Evolutionary conservation across 345 rosid species (phyloP).

Genomic region (Stellera chamaejasme): DNA sequence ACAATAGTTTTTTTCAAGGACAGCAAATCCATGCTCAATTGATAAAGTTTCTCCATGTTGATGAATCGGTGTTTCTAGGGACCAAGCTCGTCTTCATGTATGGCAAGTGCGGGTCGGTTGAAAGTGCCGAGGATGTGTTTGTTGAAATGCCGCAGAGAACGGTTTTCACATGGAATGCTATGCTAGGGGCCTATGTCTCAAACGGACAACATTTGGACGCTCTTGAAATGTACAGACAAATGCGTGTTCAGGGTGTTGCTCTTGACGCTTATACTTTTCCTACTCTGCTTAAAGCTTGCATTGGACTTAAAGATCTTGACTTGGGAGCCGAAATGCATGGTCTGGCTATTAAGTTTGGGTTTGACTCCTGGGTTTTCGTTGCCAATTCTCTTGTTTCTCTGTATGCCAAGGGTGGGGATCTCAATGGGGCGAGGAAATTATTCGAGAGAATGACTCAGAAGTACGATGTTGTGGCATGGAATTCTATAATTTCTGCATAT

Average conservation of each 20-base stretch:
- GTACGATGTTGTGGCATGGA: constrained; percentile 67
- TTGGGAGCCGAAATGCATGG: constrained; percentile 59
- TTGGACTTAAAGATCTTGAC: constrained; percentile 25
- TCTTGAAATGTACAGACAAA: constrained; percentile 36
- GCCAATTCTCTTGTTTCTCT: constrained; percentile 65
- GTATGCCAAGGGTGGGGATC: constrained; percentile 72
- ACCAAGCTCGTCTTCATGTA: constrained; percentile 75
- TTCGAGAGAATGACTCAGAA: constrained; percentile 38
- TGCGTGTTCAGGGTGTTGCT: constrained; percentile 41
- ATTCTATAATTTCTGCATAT: constrained; percentile 64
- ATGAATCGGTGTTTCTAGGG: constrained; percentile 30
- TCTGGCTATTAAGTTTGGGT: constrained; percentile 42
- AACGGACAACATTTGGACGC: constrained; percentile 40
- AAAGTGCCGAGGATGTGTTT: constrained; percentile 52
- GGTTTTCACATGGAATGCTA: constrained; percentile 70
- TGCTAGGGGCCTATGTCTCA: constrained; percentile 57
- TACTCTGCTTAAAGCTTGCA: constrained; percentile 54
- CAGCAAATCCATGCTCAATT: constrained; percentile 52
- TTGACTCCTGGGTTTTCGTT: constrained; percentile 30
- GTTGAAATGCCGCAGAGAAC: constrained; percentile 55
- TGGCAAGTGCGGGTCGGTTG: constrained; percentile 44
- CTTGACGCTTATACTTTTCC: constrained; percentile 59
- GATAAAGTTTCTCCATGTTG: constrained; percentile 22
- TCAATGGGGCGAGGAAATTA: constrained; percentile 46
- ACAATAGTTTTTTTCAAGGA: constrained; percentile 32